These are phyloP conservation scores for Aspergillus sp. DNA, from an alignment of 2,329 filamentous ascomycete genomes.

Conservation along the genomic window DNA sequence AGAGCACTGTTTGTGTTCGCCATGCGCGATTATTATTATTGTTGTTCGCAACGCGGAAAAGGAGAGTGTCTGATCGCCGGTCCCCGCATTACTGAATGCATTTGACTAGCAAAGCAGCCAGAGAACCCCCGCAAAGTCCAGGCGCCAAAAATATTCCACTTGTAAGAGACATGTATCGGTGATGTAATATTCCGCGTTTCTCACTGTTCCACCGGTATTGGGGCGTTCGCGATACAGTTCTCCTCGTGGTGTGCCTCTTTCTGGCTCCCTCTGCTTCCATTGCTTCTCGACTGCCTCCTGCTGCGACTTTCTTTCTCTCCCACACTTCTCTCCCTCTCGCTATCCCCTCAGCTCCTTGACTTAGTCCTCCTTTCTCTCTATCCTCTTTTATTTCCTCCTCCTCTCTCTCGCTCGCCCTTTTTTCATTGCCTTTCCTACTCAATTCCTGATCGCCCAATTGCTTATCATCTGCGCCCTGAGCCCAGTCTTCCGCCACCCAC, in stretches of 20 bases:
- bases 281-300: slow-evolving; percentile 9
- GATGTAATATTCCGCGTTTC: neutral
- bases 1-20: neutral
- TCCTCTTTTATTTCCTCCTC: slow-evolving; percentile 5
- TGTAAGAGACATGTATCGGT: neutral
- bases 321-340: slow-evolving; percentile 22
- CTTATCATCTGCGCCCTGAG: slow-evolving; percentile 12
- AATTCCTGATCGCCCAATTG: slow-evolving; percentile 11
- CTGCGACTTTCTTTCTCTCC: slow-evolving; percentile 9
- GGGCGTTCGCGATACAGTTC: neutral
- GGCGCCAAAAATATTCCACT: slow-evolving; percentile 5
- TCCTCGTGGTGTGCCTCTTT: neutral
- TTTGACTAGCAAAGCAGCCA: slow-evolving; percentile 18
- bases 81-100: slow-evolving; percentile 21
- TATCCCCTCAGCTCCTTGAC: slow-evolving; percentile 19
- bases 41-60: neutral
- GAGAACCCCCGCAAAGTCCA: slow-evolving; percentile 11
- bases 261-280: slow-evolving; percentile 3
- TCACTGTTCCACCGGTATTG: neutral
- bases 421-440: slow-evolving; percentile 7
- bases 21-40: neutral
- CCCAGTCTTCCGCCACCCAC: slow-evolving; percentile 11
- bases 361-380: slow-evolving; percentile 11
- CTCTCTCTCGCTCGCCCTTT: slow-evolving; percentile 10
- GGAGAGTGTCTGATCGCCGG: slow-evolving; percentile 15